phyloP scores from a whole-genome alignment of 306 rosid genomes.

The Cucumis hystrix region DNA sequence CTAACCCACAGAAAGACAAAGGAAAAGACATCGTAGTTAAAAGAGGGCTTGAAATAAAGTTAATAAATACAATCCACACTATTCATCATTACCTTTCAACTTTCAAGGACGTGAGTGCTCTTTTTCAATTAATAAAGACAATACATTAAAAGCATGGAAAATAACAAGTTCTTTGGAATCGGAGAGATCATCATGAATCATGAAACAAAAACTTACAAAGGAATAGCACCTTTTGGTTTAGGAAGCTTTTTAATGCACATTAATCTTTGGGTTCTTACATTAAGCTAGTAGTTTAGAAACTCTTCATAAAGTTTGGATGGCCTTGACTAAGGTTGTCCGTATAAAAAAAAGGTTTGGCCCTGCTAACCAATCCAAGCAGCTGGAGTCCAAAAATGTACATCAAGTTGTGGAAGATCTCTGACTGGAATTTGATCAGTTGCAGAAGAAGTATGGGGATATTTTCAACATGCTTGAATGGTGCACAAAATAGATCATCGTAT shows the following conservation, averaged over 20 bases:
- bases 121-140: background rate
- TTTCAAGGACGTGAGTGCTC: background rate
- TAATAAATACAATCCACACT: background rate
- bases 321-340: background rate
- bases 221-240: background rate
- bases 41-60: background rate
- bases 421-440: too few species aligned
- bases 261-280: background rate
- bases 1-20: slow-evolving; percentile 21
- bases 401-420: background rate
- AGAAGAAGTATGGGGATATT: too few species aligned
- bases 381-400: background rate
- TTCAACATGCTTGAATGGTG: too few species aligned
- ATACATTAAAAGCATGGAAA: background rate
- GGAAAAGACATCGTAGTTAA: background rate
- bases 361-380: background rate
- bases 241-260: background rate
- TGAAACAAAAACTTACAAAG: background rate
- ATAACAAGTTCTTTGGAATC: background rate
- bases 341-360: background rate
- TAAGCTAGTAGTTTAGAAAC: background rate
- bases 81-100: background rate
- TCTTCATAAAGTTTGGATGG: background rate
- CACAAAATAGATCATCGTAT: too few species aligned
- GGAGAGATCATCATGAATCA: background rate